A percentile compares a stretch with the other conserved stretches of the same genome.
Conservation (phyloP, 179 eudicot genomes). For the Camellia oleifera region DNA sequence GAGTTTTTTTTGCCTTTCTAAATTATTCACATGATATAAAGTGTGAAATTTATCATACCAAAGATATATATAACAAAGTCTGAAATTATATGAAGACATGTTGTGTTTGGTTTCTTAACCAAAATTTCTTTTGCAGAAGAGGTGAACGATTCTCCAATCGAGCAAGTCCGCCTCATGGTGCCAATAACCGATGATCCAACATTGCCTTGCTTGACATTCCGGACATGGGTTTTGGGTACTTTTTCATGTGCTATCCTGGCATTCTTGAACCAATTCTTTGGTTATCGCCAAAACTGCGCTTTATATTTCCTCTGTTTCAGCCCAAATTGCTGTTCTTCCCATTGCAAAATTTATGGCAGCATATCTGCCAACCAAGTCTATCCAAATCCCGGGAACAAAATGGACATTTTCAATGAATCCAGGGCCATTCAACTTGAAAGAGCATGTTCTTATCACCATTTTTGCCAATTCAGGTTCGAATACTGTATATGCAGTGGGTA, state of each 20-base stretch:
- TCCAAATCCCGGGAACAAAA: no score
- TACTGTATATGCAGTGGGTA: constrained; percentile 40
- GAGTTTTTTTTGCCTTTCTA: no score
- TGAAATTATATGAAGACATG: no score
- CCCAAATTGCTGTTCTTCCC: constrained; percentile 25
- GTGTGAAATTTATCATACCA: no score
- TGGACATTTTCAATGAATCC: constrained; percentile 57
- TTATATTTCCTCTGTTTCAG: constrained; percentile 39
- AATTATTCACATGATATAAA: no score
- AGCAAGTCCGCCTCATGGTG: no score
- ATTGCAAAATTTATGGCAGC: no score
- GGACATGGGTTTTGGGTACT: constrained; percentile 72
- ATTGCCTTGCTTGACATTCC: constrained; percentile 52
- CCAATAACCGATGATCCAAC: constrained; percentile 76
- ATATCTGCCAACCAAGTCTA: no score
- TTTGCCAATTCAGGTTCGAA: constrained; percentile 60
- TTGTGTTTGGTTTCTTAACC: no score
- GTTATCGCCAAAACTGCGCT: constrained; percentile 52
- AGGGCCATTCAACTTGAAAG: constrained; percentile 77
- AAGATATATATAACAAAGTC: no score
- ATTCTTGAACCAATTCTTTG: constrained; percentile 61
- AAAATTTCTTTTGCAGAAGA: no score
- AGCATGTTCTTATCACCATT: constrained; percentile 71
- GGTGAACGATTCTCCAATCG: no score
- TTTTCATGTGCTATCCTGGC: background rate